Conservation (phyloP, 495 filamentous ascomycete species). For the Lasiosphaeriaceae sp. region DNA sequence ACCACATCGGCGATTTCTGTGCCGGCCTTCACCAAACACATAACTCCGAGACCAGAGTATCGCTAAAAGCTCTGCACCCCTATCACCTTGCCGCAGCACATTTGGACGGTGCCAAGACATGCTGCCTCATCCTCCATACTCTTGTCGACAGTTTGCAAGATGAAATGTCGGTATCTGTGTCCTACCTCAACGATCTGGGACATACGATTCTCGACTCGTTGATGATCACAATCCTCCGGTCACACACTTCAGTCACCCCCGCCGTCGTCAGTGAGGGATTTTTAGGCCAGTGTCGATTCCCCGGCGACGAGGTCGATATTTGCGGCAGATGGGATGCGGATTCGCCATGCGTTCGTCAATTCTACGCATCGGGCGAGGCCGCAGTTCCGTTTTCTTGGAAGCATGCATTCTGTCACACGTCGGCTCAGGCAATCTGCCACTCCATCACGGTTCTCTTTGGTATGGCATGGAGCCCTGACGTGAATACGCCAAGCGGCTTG, state of each 20-base stretch:
- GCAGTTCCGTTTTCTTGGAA: neutral
- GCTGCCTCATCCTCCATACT: neutral
- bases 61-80: neutral
- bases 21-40: too few species aligned
- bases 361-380: neutral
- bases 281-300: slow-evolving; percentile 16
- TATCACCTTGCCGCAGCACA: neutral
- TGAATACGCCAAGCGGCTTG: neutral
- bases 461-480: neutral
- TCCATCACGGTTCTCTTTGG: neutral
- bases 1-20: neutral
- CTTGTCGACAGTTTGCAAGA: neutral
- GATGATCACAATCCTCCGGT: slow-evolving; percentile 37
- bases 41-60: neutral
- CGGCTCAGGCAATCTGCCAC: neutral
- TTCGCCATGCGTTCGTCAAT: slow-evolving; percentile 11
- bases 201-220: slow-evolving; percentile 42
- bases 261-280: slow-evolving; percentile 20
- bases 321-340: slow-evolving; percentile 43
- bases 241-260: slow-evolving; percentile 31
- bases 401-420: neutral
- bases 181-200: slow-evolving; percentile 29
- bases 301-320: slow-evolving; percentile 37
- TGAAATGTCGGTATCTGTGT: neutral
- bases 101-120: neutral